Evolutionary conservation across 148 eudicot genomes (phyloP).

Genomic region (Rheum nobile): DNA sequence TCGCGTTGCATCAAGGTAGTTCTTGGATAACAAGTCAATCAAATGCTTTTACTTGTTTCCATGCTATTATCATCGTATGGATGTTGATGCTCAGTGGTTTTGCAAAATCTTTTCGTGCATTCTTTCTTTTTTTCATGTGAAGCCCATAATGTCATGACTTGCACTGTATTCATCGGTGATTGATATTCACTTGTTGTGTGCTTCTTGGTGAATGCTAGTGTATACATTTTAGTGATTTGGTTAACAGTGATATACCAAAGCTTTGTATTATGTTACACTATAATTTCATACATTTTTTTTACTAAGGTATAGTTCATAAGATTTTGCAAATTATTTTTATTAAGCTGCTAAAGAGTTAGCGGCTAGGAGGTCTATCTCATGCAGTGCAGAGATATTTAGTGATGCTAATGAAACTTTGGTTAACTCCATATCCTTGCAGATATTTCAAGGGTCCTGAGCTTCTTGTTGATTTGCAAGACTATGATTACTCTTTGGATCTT

Average conservation of each 20-base stretch:
- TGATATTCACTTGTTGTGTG: background rate
- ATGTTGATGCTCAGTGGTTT: background rate
- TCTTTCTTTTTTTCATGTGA: background rate
- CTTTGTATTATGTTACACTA: background rate
- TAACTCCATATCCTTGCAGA: constrained; percentile 29
- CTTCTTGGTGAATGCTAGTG: background rate
- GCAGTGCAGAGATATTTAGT: background rate
- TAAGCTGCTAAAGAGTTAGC: background rate
- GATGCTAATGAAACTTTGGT: background rate
- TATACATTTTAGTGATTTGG: background rate
- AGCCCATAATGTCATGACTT: background rate
- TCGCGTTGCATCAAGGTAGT: constrained; percentile 94
- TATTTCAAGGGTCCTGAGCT: constrained; percentile 98
- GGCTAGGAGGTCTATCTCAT: background rate
- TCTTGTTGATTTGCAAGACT: constrained; percentile 97
- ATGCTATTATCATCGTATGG: background rate
- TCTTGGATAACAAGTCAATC: constrained; percentile 2
- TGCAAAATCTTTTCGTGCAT: background rate
- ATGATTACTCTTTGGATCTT: constrained; percentile 92
- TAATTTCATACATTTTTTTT: background rate
- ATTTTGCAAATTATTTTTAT: background rate
- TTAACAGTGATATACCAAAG: background rate
- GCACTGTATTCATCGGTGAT: background rate
- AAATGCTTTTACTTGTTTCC: background rate
- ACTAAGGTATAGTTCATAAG: background rate